Evolutionary conservation across 2,329 filamentous ascomycete species (phyloP).

Genomic region (Alternaria triticina): DNA sequence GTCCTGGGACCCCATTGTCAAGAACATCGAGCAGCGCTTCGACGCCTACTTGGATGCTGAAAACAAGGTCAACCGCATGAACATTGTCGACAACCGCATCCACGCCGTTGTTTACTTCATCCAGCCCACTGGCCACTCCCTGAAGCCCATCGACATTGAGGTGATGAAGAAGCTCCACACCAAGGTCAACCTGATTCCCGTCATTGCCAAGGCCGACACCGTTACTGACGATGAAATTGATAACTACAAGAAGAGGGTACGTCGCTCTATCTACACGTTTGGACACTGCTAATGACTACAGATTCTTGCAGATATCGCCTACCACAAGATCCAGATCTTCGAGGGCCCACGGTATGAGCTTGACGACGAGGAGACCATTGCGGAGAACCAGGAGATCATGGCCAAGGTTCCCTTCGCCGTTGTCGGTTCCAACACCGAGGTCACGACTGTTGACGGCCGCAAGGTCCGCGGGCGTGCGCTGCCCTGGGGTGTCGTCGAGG

Average conservation of each 20-base stretch:
- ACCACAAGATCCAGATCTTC: slow-evolving; percentile 98
- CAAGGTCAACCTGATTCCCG: slow-evolving; percentile 99
- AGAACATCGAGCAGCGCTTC: slow-evolving; percentile 99
- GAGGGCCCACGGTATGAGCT: slow-evolving; percentile 98
- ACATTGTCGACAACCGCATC: slow-evolving; percentile 99
- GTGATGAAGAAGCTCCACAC: slow-evolving; percentile 99
- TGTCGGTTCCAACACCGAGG: slow-evolving; percentile 94
- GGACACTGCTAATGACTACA: slow-evolving; percentile 50
- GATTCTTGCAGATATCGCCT: slow-evolving; percentile 96
- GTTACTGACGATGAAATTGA: slow-evolving; percentile 95
- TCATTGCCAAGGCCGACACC: slow-evolving; percentile 98
- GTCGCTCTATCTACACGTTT: slow-evolving; percentile 46
- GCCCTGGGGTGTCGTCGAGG: slow-evolving; percentile 98
- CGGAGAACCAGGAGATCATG: slow-evolving; percentile 99
- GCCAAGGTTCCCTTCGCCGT: slow-evolving; percentile 99
- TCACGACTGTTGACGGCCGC: slow-evolving; percentile 87
- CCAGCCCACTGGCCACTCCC: slow-evolving; percentile 95
- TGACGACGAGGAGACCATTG: slow-evolving; percentile 98
- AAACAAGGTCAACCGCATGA: slow-evolving; percentile 99
- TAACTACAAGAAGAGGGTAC: slow-evolving; percentile 93
- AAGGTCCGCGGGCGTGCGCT: slow-evolving; percentile 96
- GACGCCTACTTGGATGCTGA: slow-evolving; percentile 98
- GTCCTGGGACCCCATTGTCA: slow-evolving; percentile 97
- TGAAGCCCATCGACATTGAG: slow-evolving; percentile 98
- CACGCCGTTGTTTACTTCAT: slow-evolving; percentile 99